Base-by-base conservation (phyloP, 345 rosid species). In the rapeseed (Brassica napus) region DNA sequence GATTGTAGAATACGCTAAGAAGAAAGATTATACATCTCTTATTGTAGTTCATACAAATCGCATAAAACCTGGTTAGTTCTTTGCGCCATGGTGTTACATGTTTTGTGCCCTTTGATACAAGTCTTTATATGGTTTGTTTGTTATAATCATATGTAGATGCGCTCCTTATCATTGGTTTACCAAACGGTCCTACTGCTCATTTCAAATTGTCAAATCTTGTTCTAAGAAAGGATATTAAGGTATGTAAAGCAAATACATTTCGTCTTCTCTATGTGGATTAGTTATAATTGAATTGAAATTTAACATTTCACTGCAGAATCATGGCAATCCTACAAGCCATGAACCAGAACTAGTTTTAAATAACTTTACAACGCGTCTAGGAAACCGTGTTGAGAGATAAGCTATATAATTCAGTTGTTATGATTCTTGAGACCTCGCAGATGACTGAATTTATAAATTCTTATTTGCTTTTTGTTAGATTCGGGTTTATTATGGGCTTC, bases 181-280 rank as follows among this genome's bases (percentile, higher is more conserved):
- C 98, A 6, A 77, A 74, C 71, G 99, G 99, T 69, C 99, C 99
- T 47, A 96, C 99, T 31, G 99, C 99, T 26, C 97, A 93, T 80
- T 96, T 96, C 84, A 96, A 89, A 81, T 86, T 96, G 71, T 91
- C 98, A 8, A 87, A 83, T 72, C 97, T 96, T 68, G 90, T 90
- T 64, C 76, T 96, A 16, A 89, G 92, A 57, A 96, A 93, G 83
- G 97, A 96, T 61, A 91, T 96, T 72, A 96, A 90, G 99, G 99
- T 82, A 75, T 76, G 62, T 49, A 2, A 2, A 9, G 31, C 10
- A 26, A 16, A 81, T 28, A 8, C 49, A 47, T 34, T 23, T 7
- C 0, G 1, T 30, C 49, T 75, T 68, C 62, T 28, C 49, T 75
- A 44, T 24, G 4, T 80, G n/a, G 12, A 24, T 63, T 37, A 68